Evolutionary conservation across 331 rosid genomes (phyloP).

Genomic region (Quercus lobata): DNA sequence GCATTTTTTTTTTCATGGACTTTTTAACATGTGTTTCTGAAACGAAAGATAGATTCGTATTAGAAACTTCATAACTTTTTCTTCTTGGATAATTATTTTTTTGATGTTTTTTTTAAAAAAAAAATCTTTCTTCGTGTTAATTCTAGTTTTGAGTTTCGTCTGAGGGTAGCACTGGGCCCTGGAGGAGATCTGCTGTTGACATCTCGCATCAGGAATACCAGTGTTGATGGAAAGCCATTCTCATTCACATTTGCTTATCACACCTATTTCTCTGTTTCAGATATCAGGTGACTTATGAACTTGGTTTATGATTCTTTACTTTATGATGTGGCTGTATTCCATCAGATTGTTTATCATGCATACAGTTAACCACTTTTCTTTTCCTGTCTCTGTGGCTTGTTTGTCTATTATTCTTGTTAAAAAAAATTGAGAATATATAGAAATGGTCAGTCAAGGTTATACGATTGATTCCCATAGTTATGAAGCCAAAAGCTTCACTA

Average conservation of each 20-base stretch:
- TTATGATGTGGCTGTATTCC: background rate
- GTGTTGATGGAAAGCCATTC: constrained; percentile 78
- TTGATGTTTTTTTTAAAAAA: background rate
- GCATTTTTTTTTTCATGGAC: too few species aligned
- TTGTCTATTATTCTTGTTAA: background rate
- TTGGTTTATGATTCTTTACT: background rate
- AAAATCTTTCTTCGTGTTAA: constrained; percentile 8
- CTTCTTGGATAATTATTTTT: background rate
- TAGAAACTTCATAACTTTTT: background rate
- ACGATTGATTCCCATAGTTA: too few species aligned
- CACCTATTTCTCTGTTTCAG: constrained; percentile 82
- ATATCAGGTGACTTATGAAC: constrained; percentile 52
- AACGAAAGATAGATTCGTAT: background rate
- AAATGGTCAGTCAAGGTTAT: background rate
- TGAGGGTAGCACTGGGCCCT: constrained; percentile 80
- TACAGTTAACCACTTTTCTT: background rate
- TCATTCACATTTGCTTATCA: constrained; percentile 87
- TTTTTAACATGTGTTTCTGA: background rate
- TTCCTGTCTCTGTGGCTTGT: background rate
- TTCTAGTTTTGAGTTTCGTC: constrained; percentile 74
- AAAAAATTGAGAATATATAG: background rate
- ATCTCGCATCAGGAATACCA: constrained; percentile 81
- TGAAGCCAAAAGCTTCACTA: background rate
- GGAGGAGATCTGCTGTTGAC: constrained; percentile 79
- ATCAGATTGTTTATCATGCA: background rate